Conservation (phyloP, 371 early-diverging fungal species). For the Mortierella sp. region DNA sequence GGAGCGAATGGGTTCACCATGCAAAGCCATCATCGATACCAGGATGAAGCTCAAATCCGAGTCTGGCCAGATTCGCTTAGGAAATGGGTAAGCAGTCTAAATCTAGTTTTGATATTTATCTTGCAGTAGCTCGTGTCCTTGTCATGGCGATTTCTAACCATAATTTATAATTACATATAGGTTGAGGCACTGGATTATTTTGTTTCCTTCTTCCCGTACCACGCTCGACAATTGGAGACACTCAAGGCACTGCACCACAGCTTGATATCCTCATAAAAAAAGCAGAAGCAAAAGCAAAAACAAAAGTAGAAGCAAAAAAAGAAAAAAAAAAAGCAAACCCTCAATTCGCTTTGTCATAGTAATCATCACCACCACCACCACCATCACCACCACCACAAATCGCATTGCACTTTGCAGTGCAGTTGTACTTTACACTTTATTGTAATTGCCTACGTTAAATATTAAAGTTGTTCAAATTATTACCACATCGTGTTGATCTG, state of each 20-base stretch:
- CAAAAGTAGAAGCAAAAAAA: not conserved
- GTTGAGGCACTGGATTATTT: constrained; percentile 58
- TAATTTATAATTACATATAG: constrained; percentile 9
- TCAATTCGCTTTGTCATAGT: too few species aligned
- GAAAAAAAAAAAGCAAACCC: too few species aligned
- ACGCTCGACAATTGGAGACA: constrained; percentile 54
- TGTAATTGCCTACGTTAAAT: too few species aligned
- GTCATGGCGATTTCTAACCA: not conserved
- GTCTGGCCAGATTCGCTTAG: constrained; percentile 56
- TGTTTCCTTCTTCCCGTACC: constrained; percentile 62
- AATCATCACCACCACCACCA: too few species aligned
- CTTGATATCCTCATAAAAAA: constrained; percentile 33
- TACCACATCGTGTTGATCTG: too few species aligned
- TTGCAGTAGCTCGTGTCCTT: not conserved
- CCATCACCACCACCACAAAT: too few species aligned
- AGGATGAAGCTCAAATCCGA: constrained; percentile 24
- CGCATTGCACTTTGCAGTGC: too few species aligned
- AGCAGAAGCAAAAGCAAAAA: not conserved
- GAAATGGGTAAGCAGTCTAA: constrained; percentile 50
- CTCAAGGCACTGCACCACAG: constrained; percentile 54
- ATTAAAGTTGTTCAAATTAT: too few species aligned
- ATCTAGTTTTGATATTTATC: not conserved
- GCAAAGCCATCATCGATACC: constrained; percentile 33
- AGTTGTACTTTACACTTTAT: too few species aligned
- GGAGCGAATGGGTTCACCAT: constrained; percentile 27